phyloP scores from a whole-genome alignment of 2,329 filamentous ascomycete species.

The Hymenoscyphus linearis region DNA sequence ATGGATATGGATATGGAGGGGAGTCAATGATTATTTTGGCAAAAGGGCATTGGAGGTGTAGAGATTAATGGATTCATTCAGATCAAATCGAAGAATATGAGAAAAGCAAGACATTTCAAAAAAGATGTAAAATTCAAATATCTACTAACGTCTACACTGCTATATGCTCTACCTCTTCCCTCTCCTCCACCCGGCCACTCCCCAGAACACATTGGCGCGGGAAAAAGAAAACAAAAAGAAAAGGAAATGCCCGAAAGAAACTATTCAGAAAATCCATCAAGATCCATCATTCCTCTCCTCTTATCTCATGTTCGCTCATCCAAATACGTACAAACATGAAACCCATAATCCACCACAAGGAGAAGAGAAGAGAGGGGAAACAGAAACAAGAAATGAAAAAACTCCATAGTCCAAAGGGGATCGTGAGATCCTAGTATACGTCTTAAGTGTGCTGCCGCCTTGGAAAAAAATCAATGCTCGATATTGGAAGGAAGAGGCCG shows the following conservation, averaged over 20 bases:
- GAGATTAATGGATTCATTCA: too few relatives aligned
- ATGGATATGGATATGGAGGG: too few relatives aligned
- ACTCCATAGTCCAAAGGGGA: neutral
- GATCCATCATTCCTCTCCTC: too few relatives aligned
- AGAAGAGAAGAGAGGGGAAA: neutral
- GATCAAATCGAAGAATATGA: too few relatives aligned
- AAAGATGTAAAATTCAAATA: too few relatives aligned
- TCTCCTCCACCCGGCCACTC: too few relatives aligned
- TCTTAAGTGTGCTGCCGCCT: neutral
- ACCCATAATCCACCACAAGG: neutral
- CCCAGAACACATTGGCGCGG: too few relatives aligned
- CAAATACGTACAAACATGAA: neutral
- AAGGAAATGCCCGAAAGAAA: neutral
- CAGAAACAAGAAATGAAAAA: neutral
- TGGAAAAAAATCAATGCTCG: constrained; percentile 1
- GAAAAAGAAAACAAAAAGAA: neutral
- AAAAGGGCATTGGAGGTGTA: too few relatives aligned
- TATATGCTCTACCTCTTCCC: too few relatives aligned
- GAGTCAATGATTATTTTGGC: too few relatives aligned
- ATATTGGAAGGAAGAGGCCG: constrained; percentile 4
- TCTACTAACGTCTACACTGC: too few relatives aligned
- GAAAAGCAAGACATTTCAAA: too few relatives aligned
- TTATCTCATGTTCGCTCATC: neutral
- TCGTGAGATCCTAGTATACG: neutral
- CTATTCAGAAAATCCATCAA: constrained; percentile 1